These are phyloP conservation scores for Achaetomiella virescens DNA, from an alignment of 495 filamentous ascomycete species.

Conservation along the genomic window DNA sequence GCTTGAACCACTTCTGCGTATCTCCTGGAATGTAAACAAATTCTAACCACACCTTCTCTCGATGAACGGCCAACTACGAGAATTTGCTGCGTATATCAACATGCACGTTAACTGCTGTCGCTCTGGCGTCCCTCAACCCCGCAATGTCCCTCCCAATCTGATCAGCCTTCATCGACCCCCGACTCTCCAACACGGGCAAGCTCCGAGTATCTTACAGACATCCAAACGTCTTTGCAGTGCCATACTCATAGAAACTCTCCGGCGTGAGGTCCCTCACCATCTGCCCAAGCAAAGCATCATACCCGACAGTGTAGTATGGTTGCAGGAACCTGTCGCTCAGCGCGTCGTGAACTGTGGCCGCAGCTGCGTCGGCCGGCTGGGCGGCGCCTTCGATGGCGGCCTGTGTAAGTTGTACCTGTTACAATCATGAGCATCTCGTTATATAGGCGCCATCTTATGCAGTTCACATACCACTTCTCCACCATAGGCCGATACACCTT, in stretches of 20 bases:
- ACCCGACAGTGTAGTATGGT: not conserved
- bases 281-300: not conserved
- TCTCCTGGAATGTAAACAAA: no score
- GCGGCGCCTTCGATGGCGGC: not conserved
- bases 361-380: not conserved
- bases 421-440: not conserved
- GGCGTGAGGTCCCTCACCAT: not conserved
- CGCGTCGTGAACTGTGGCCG: not conserved
- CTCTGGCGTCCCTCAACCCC: no score
- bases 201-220: not conserved
- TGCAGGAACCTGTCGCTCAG: not conserved
- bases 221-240: not conserved
- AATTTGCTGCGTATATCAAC: no score
- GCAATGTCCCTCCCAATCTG: no score
- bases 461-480: not conserved
- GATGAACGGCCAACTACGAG: no score
- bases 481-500: not conserved
- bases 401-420: not conserved
- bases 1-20: not conserved
- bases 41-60: no score
- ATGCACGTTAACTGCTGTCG: no score
- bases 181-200: no score
- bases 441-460: not conserved
- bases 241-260: not conserved
- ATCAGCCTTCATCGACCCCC: no score